Conservation (phyloP, 1,284 basidiomycete species). For the Ustilago lituana region DNA sequence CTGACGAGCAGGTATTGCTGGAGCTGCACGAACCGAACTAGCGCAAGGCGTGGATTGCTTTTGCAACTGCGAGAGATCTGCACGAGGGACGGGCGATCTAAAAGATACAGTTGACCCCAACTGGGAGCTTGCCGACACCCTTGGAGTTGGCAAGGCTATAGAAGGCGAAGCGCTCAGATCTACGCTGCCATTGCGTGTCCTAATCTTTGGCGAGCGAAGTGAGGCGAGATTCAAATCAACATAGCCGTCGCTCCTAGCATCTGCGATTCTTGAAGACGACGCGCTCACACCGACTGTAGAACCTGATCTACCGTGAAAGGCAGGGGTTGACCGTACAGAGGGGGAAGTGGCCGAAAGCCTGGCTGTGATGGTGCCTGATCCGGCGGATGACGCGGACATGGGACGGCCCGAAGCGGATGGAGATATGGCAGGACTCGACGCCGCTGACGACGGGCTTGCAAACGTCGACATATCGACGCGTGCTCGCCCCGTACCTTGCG, state of each 20-base stretch:
- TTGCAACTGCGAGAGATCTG: slow-evolving; percentile 21
- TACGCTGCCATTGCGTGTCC: slow-evolving; percentile 27
- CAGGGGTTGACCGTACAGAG: slow-evolving; percentile 23
- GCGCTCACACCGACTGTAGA: slow-evolving; percentile 16
- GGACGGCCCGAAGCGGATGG: slow-evolving; percentile 17
- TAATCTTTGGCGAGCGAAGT: slow-evolving; percentile 18
- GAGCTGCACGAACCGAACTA: slow-evolving; percentile 12
- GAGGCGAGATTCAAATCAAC: slow-evolving; percentile 22
- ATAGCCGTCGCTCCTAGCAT: slow-evolving; percentile 16
- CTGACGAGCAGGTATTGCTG: slow-evolving; percentile 10
- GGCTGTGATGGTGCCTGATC: slow-evolving; percentile 13
- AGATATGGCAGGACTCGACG: slow-evolving; percentile 41
- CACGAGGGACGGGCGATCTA: slow-evolving; percentile 20
- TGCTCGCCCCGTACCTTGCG: slow-evolving; percentile 23
- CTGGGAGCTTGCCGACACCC: slow-evolving; percentile 13
- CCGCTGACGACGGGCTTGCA: slow-evolving; percentile 22
- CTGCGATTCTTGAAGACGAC: slow-evolving; percentile 16
- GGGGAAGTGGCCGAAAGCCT: slow-evolving; percentile 30
- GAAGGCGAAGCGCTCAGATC: slow-evolving; percentile 20
- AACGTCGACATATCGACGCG: slow-evolving; percentile 47
- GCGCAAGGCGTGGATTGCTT: slow-evolving; percentile 17
- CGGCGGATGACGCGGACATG: slow-evolving; percentile 22
- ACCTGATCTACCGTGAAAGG: slow-evolving; percentile 20
- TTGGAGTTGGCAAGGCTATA: slow-evolving; percentile 3
- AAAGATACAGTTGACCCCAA: slow-evolving; percentile 9